phyloP scores from a whole-genome alignment of 768 basidiomycete genomes.

The Ephemerocybe angulata region DNA sequence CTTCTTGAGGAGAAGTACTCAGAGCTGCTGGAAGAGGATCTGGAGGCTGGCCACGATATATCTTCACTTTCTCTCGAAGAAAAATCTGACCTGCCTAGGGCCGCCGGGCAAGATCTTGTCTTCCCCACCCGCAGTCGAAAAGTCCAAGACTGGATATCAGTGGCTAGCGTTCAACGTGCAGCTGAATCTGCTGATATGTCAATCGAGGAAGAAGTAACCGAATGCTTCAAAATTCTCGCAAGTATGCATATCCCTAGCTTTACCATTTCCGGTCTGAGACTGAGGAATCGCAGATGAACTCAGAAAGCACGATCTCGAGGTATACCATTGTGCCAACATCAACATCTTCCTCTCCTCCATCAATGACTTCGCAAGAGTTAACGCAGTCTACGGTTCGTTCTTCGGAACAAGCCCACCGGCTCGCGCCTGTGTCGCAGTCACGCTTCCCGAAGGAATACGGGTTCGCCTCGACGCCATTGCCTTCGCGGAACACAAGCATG shows the following conservation, averaged over 20 bases:
- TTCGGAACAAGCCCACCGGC: conserved; percentile 93
- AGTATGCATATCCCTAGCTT: conserved; percentile 38
- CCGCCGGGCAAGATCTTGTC: neutral
- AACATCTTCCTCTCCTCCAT: conserved; percentile 83
- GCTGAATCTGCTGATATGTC: conserved; percentile 28
- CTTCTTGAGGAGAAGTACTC: conserved; percentile 47
- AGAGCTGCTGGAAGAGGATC: conserved; percentile 20
- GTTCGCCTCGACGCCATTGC: conserved; percentile 81
- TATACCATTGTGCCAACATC: conserved; percentile 68
- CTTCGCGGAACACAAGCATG: conserved; percentile 38
- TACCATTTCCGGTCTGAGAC: neutral
- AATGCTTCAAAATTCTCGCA: conserved; percentile 63
- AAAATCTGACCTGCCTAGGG: too few relatives aligned
- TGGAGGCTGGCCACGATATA: neutral
- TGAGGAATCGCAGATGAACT: conserved; percentile 48
- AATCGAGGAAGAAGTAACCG: conserved; percentile 67
- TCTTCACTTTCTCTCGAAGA: neutral
- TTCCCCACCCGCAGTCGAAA: conserved; percentile 20
- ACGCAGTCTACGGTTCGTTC: conserved; percentile 72
- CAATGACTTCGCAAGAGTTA: conserved; percentile 72
- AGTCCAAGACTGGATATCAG: conserved; percentile 63
- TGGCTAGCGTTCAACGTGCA: conserved; percentile 51
- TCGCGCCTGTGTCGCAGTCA: conserved; percentile 88
- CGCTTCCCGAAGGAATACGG: conserved; percentile 53
- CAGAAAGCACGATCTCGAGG: conserved; percentile 39